phyloP scores from a whole-genome alignment of 176 grass and related monocot species.

The Tuctoria greenei region DNA sequence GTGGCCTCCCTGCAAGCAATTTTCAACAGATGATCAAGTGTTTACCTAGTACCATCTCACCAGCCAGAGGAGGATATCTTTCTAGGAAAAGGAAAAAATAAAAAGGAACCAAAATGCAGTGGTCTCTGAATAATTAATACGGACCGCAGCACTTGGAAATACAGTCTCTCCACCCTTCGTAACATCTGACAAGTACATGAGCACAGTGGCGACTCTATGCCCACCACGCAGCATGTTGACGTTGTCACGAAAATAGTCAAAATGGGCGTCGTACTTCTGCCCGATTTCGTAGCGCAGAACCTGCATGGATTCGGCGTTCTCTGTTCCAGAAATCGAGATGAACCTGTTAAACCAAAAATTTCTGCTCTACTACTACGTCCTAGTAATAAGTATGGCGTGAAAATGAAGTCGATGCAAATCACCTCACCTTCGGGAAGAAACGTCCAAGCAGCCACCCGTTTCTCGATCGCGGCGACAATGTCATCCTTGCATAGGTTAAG shows the following conservation, averaged over 20 bases:
- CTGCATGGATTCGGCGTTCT: slow-evolving; percentile 72
- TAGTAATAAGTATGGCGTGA: background rate
- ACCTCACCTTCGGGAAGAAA: slow-evolving; percentile 87
- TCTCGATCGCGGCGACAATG: slow-evolving; percentile 53
- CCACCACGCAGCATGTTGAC: slow-evolving; percentile 56
- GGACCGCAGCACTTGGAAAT: slow-evolving; percentile 69
- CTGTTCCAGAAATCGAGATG: slow-evolving; percentile 19
- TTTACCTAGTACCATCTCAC: no score
- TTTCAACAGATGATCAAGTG: background rate
- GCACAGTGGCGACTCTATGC: slow-evolving; percentile 74
- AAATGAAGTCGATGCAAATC: background rate
- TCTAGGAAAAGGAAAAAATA: background rate
- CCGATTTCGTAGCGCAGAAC: slow-evolving; percentile 61
- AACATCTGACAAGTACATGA: slow-evolving; percentile 84
- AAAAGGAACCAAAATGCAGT: background rate
- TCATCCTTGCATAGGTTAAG: slow-evolving; percentile 49
- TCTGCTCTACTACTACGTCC: no score
- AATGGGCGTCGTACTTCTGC: slow-evolving; percentile 82
- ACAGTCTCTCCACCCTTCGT: slow-evolving; percentile 76
- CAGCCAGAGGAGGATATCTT: background rate
- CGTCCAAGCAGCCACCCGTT: slow-evolving; percentile 71
- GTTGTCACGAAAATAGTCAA: slow-evolving; percentile 74
- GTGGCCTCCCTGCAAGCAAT: slow-evolving; percentile 52
- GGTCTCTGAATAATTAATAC: slow-evolving; percentile 5
- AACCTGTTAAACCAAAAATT: slow-evolving; percentile 10